Conservation (phyloP, 1,284 basidiomycete genomes). For the Pseudozyma thailandica region DNA sequence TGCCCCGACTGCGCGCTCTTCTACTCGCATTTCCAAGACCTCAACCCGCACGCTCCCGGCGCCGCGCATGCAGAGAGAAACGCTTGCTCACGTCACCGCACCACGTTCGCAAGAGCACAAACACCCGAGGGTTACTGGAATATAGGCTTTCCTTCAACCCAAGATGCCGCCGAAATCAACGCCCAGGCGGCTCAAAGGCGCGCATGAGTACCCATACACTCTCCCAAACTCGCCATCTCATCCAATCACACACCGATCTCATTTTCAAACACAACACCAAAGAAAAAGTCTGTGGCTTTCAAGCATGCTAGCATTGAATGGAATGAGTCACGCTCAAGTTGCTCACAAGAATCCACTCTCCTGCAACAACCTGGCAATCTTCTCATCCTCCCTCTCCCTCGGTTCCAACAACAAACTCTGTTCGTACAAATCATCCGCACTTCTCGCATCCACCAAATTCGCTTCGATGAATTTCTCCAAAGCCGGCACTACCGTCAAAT, state of each 20-base stretch:
- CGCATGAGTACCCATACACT: too few species aligned
- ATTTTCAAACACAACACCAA: too few species aligned
- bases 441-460: conserved; percentile 71
- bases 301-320: too few species aligned
- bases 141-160: conserved; percentile 37
- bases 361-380: conserved; percentile 85
- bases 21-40: conserved; percentile 28
- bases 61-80: conserved; percentile 1
- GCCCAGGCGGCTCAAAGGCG: background rate
- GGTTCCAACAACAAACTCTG: conserved; percentile 87
- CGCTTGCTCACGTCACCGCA: conserved; percentile 33
- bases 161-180: conserved; percentile 35
- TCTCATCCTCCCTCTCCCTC: conserved; percentile 82
- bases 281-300: too few species aligned
- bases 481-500: conserved; percentile 77
- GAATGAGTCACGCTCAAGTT: background rate
- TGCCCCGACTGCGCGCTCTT: conserved; percentile 42
- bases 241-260: too few species aligned
- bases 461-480: conserved; percentile 83
- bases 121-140: conserved; percentile 47
- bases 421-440: conserved; percentile 74
- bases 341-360: conserved; percentile 83
- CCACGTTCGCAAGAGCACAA: conserved; percentile 15
- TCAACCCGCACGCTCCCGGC: background rate
- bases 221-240: too few species aligned